These are phyloP conservation scores for Pisolithus tinctorius DNA, from an alignment of 768 basidiomycete species.

Conservation along the genomic window DNA sequence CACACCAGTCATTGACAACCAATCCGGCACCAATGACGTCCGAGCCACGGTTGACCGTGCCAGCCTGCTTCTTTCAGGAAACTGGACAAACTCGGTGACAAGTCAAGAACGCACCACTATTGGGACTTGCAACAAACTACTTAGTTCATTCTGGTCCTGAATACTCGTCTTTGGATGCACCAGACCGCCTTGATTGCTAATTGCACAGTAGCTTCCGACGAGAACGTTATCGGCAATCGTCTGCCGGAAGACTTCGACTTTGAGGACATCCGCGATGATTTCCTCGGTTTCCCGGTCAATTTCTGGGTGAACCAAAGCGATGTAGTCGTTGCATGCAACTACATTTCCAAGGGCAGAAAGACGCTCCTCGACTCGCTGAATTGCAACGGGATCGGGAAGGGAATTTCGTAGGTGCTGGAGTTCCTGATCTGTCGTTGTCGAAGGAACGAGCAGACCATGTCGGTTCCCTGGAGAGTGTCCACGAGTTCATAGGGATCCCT, in stretches of 20 bases:
- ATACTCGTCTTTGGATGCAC: conserved; percentile 97
- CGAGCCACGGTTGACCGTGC: conserved; percentile 97
- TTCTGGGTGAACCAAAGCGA: conserved; percentile 97
- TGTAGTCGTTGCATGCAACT: conserved; percentile 97
- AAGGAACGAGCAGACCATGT: conserved; percentile 94
- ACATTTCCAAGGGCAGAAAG: conserved; percentile 97
- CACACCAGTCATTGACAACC: conserved; percentile 99
- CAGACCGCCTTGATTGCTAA: conserved; percentile 95
- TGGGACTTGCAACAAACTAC: conserved; percentile 88
- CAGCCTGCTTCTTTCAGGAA: conserved; percentile 51
- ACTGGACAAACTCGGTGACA: not conserved
- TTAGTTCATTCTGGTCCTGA: conserved; percentile 96
- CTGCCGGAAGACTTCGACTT: conserved; percentile 98
- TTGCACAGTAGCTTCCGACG: conserved; percentile 91
- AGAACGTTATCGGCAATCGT: conserved; percentile 96
- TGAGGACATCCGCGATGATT: conserved; percentile 98
- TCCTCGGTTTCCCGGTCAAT: conserved; percentile 98
- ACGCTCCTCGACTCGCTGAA: conserved; percentile 96
- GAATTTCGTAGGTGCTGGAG: conserved; percentile 96
- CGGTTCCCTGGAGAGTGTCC: conserved; percentile 64
- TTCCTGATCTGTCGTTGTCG: conserved; percentile 95
- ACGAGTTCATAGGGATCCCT: not conserved
- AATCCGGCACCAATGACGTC: conserved; percentile 97
- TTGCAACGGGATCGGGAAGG: conserved; percentile 85
- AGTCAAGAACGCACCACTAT: conserved; percentile 64